Base-by-base conservation (phyloP, 1,284 basidiomycete genomes). In the Cryptococcus sp. region DNA sequence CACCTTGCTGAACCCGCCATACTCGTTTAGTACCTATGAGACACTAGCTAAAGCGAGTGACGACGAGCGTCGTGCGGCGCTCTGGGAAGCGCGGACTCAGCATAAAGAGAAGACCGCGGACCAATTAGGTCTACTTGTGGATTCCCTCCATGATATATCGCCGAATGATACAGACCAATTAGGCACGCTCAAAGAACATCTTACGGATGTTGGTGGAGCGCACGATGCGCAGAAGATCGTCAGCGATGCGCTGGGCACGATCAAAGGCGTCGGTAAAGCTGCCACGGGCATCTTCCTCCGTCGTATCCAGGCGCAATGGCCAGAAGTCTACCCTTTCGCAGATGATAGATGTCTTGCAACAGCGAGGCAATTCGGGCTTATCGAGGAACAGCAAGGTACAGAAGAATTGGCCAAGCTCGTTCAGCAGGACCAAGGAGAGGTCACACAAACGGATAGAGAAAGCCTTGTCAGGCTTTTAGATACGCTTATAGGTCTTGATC, bases 61-160 rank as follows among this genome's bases (percentile, higher is more conserved):
- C 20, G 65, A 67, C 38, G 55, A 58, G 8, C 38, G 63, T 1
- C 17, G 61, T 11, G 65, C 67, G 44, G 57, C 61, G 34, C 62
- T 70, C 58, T 68, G 62, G 59, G 89, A 91, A 69, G 87, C 87
- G 19, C 88, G 93, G 72, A 84, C 84, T 59, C 82, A 80, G 59
- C 89, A 90, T 78, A 89, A 87, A 76, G 81, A 85, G 39, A 73
- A 75, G 69, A 69, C 76, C n/a, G 63, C 71, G 67, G 89, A 91
- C 71, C 87, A 96, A 78, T 91, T 97, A 76, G 88, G 92, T 66
- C 93, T 97, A 39, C 44, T 70, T 15, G 58, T 58, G 7, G 61
- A 66, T 17, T 67, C 66, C 13, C 52, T 70, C 19, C 59, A 47
- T 37, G 67, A 64, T 10, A 19, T 70, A 16, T 66, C 64, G 44